Base-by-base conservation (phyloP, 495 filamentous ascomycete species). In the Xanthoparmelia taractica region DNA sequence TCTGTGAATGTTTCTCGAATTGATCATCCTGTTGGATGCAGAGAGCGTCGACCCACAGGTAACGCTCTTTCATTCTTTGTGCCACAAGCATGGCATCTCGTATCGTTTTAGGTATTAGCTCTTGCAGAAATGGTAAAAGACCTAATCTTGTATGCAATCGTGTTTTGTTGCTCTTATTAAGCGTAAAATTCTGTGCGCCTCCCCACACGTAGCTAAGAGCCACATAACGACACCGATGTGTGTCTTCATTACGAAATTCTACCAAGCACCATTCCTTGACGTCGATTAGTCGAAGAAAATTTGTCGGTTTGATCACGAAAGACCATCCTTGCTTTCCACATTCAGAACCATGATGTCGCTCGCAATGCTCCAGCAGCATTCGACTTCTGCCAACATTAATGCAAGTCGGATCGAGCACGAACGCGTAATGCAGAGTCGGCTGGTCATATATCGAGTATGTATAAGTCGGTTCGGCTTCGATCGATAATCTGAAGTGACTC, bases 21-120 rank as follows among this genome's bases (percentile, higher is more conserved):
- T 38, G 50, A 58, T 66, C 52, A 63, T 66, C 64, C 63, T 66
- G 64, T 56, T 57, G 38, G 45, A 66, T 66, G 59, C 68, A 70
- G 38, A 70, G 59, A 34, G 38, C 33, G 50, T 70, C 68, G 20
- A 70, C 59, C 68, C 68, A 70, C 15, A 70, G 41, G 59, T 68
- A 70, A 33, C 58, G 45, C 48, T 66, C 41, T 29, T 58, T 61
- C 18, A 68, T 55, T 17, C 38, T 38, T n/a, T 12, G 18, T 33
- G 45, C 43, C 25, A 65, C 37, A 17, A n/a, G 31, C 40, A 68
- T 68, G 17, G 67, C 66, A 47, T 69, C 67, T 36, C 50, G 31
- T 34, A 48, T 41, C 15, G 38, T 41, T 17, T 13, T 41, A 11
- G 38, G 38, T 41, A 41, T 41, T 11, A 2, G 38, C 2, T 41